These are phyloP conservation scores for Sporormia fimetaria DNA, from an alignment of 495 filamentous ascomycete species.

Conservation along the genomic window DNA sequence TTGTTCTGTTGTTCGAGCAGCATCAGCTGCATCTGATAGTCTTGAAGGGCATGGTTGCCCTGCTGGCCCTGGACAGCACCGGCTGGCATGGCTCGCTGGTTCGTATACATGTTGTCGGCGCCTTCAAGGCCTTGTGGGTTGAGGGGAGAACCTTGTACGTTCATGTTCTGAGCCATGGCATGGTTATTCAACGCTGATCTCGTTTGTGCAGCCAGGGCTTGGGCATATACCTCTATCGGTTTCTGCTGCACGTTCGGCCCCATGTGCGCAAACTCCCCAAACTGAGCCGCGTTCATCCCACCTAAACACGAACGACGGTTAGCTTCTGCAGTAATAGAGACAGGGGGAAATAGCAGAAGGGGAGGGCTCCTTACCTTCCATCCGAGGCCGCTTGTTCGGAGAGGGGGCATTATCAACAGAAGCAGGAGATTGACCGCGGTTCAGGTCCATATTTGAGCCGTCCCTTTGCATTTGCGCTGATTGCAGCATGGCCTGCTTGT, in stretches of 20 bases:
- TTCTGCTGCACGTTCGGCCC: constrained; percentile 54
- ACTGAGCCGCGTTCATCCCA: constrained; percentile 68
- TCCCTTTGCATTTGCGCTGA: constrained; percentile 71
- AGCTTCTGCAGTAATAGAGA: constrained; percentile 21
- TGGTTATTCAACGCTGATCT: constrained; percentile 50
- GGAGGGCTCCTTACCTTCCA: constrained; percentile 64
- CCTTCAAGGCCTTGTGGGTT: constrained; percentile 40
- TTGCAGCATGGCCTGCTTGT: constrained; percentile 49
- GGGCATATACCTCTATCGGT: constrained; percentile 74
- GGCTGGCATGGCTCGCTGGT: constrained; percentile 28
- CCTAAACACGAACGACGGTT: constrained; percentile 54
- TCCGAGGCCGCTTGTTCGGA: constrained; percentile 72
- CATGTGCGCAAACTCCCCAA: constrained; percentile 55
- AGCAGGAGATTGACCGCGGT: constrained; percentile 69
- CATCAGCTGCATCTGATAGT: constrained; percentile 99
- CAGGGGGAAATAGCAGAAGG: constrained; percentile 46
- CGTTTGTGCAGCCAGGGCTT: constrained; percentile 70
- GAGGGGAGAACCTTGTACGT: constrained; percentile 72
- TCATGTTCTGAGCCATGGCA: constrained; percentile 47
- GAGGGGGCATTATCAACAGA: constrained; percentile 82
- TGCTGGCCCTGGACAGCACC: constrained; percentile 43
- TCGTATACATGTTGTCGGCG: constrained; percentile 43
- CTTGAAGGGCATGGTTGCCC: constrained; percentile 89
- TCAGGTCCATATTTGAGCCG: constrained; percentile 78
- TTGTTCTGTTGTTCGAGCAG: constrained; percentile 98